phyloP scores from a whole-genome alignment of 352 stramenopile species.

The Phytopythium kandeliae region DNA sequence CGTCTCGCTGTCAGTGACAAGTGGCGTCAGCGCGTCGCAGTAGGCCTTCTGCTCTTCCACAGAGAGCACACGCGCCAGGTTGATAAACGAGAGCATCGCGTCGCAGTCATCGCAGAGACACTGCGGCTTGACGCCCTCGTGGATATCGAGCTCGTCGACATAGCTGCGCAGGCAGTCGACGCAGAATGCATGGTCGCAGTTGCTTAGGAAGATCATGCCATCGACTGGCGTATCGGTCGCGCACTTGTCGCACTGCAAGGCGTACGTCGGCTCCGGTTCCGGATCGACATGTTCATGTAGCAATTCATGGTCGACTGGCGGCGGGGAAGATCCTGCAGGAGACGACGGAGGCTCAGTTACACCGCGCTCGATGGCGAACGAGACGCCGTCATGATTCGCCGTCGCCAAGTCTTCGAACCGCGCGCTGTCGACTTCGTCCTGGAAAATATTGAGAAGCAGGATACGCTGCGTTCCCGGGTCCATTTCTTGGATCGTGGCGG shows the following conservation, averaged over 20 bases:
- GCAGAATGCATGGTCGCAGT: neutral
- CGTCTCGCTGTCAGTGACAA: neutral
- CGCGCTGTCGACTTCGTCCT: neutral
- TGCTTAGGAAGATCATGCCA: neutral
- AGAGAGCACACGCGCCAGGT: neutral
- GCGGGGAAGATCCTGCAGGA: neutral
- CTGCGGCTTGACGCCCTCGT: neutral
- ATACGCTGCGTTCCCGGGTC: neutral
- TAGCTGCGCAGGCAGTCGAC: neutral
- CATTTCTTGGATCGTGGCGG: slow-evolving; percentile 1
- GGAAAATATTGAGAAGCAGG: neutral
- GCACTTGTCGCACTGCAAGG: neutral
- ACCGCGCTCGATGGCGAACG: neutral
- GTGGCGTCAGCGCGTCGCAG: neutral
- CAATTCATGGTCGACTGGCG: neutral
- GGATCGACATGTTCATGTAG: neutral
- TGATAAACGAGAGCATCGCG: neutral
- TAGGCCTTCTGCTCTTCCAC: slow-evolving; percentile 1
- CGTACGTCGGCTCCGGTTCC: neutral
- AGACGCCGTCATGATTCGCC: neutral
- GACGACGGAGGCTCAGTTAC: neutral
- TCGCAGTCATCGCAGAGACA: neutral
- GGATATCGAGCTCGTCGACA: neutral
- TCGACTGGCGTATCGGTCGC: neutral
- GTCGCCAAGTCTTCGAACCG: neutral